Conservation (phyloP, 2,329 filamentous ascomycete genomes). For the Phaeosphaeria sp. region DNA sequence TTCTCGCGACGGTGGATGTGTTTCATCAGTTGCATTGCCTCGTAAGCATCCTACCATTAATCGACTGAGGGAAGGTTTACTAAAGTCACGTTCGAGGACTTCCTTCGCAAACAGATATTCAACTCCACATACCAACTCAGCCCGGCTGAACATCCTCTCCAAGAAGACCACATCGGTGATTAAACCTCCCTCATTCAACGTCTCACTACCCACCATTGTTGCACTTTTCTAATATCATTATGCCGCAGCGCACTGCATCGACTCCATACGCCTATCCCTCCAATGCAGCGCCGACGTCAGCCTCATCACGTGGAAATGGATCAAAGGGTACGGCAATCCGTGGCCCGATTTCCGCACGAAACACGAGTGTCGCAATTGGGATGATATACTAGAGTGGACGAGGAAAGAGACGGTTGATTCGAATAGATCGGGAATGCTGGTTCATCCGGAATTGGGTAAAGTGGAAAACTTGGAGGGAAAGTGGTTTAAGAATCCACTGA, state of each 20-base stretch:
- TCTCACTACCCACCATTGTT: no score
- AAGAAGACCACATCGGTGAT: neutral
- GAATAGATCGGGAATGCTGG: neutral
- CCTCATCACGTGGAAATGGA: neutral
- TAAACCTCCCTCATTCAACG: neutral
- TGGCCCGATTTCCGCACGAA: neutral
- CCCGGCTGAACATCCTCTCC: neutral
- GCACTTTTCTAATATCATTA: no score
- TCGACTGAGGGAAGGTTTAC: no score
- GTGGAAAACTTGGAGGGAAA: neutral
- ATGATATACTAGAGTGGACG: neutral
- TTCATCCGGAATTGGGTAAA: neutral
- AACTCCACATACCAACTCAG: neutral
- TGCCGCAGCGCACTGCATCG: neutral
- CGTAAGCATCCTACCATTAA: no score
- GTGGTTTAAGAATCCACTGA: neutral
- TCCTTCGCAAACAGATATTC: neutral
- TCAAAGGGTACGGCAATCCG: neutral
- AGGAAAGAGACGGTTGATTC: neutral
- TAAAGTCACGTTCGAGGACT: neutral
- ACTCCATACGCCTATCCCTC: neutral
- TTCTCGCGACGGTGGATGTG: neutral
- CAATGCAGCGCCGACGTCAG: neutral
- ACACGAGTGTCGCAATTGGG: neutral
- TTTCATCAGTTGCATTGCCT: neutral